Percentiles rank a stretch among this genome's conserved stretches.
phyloP scores from a whole-genome alignment of 2,329 filamentous ascomycete species.

The Diaporthe sp. region DNA sequence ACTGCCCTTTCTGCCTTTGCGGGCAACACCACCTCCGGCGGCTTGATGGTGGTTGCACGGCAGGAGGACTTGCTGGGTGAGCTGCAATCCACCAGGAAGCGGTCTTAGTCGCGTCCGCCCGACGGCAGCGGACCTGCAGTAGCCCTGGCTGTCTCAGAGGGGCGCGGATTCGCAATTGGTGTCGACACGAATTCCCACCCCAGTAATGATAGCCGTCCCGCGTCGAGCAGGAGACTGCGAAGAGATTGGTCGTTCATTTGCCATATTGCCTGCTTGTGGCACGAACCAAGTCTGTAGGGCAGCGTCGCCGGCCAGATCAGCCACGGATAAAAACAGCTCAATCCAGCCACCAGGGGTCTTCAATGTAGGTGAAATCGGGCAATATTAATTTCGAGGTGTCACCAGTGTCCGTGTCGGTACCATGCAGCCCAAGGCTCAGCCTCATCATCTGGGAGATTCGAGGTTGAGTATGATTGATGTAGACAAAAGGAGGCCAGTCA shows the following conservation, averaged over 20 bases:
- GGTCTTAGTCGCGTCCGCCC: conserved; percentile 3
- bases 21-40: neutral
- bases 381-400: conserved; percentile 2
- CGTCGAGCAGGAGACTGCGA: conserved; percentile 9
- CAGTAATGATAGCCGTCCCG: neutral
- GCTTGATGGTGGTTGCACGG: conserved; percentile 9
- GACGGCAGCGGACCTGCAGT: conserved; percentile 25
- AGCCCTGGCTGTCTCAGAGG: conserved; percentile 17
- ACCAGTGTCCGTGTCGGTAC: neutral
- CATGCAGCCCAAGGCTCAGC: neutral
- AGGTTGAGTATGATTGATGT: neutral
- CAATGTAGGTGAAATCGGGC: neutral
- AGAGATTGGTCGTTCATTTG: neutral
- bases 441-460: neutral
- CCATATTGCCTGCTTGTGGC: neutral
- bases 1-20: no score
- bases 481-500: neutral
- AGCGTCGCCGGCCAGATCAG: neutral
- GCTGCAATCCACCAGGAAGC: conserved; percentile 13
- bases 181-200: neutral
- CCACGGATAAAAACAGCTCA: neutral
- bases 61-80: neutral
- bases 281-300: neutral
- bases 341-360: neutral
- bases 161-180: neutral